Conservation (phyloP, 371 early-diverging fungal species). For the Coemansia sp. region DNA sequence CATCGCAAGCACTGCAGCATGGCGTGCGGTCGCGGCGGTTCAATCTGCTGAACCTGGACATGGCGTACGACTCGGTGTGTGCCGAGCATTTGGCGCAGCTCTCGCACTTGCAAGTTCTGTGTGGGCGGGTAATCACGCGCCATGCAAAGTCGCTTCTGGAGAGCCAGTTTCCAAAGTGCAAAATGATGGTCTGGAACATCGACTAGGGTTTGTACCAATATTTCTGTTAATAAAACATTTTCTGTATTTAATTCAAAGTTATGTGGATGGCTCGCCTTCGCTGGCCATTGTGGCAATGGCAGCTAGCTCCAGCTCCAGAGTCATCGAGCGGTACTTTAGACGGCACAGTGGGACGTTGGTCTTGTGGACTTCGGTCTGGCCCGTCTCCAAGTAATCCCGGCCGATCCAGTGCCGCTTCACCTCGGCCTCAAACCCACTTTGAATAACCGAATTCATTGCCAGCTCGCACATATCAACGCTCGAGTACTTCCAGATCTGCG, state of each 20-base stretch:
- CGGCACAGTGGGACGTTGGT: constrained; percentile 96
- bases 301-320: constrained; percentile 75
- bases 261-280: too few relatives aligned
- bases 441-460: constrained; percentile 91
- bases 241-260: not conserved
- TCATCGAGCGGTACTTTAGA: constrained; percentile 82
- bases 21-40: constrained; percentile 45
- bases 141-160: constrained; percentile 48
- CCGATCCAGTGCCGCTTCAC: constrained; percentile 96
- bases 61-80: constrained; percentile 48
- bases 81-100: constrained; percentile 44
- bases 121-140: constrained; percentile 47
- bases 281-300: constrained; percentile 25
- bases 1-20: constrained; percentile 38
- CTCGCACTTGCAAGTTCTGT: constrained; percentile 40
- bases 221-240: constrained; percentile 1
- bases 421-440: constrained; percentile 89
- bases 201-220: constrained; percentile 15
- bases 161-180: constrained; percentile 47
- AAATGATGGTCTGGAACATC: constrained; percentile 50
- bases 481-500: constrained; percentile 98
- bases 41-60: constrained; percentile 47
- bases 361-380: constrained; percentile 90
- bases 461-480: constrained; percentile 97
- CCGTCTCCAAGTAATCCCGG: constrained; percentile 69